phyloP scores from a whole-genome alignment of 2,329 filamentous ascomycete species.

The Parafenestella ontariensis region DNA sequence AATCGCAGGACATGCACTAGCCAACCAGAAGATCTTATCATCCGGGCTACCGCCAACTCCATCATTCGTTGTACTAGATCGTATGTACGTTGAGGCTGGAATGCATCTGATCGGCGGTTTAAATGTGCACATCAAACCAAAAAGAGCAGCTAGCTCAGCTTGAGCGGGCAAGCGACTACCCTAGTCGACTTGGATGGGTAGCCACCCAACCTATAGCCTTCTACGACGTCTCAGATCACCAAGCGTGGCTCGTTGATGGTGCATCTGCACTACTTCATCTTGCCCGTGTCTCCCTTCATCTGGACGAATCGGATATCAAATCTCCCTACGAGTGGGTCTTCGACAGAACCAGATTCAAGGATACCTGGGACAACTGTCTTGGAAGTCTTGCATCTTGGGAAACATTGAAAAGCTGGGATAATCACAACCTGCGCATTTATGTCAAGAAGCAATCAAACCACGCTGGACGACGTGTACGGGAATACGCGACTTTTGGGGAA shows the following conservation, averaged over 20 bases:
- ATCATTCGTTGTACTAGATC: slow-evolving; percentile 1
- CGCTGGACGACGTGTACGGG: neutral
- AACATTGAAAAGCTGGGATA: slow-evolving; percentile 3
- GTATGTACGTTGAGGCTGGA: slow-evolving; percentile 4
- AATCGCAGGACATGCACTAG: neutral
- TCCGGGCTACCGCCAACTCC: neutral
- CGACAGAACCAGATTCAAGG: neutral
- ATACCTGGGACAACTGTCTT: slow-evolving; percentile 1
- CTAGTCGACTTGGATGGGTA: neutral
- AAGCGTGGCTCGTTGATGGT: slow-evolving; percentile 50
- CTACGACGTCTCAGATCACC: slow-evolving; percentile 31
- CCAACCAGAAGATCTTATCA: neutral
- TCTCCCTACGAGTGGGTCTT: slow-evolving; percentile 6
- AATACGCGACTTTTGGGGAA: neutral
- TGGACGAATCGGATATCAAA: neutral
- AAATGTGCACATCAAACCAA: neutral
- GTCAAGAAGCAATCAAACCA: neutral
- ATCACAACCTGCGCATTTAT: slow-evolving; percentile 1
- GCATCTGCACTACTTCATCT: slow-evolving; percentile 49
- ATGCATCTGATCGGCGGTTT: slow-evolving; percentile 1
- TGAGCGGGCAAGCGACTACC: slow-evolving; percentile 3
- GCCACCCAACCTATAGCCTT: slow-evolving; percentile 15
- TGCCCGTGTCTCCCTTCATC: slow-evolving; percentile 1
- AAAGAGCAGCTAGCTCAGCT: slow-evolving; percentile 5
- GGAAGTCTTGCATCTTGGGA: neutral